These are phyloP conservation scores for Phytopythium ostracodes DNA, from an alignment of 352 stramenopile species.

Conservation along the genomic window DNA sequence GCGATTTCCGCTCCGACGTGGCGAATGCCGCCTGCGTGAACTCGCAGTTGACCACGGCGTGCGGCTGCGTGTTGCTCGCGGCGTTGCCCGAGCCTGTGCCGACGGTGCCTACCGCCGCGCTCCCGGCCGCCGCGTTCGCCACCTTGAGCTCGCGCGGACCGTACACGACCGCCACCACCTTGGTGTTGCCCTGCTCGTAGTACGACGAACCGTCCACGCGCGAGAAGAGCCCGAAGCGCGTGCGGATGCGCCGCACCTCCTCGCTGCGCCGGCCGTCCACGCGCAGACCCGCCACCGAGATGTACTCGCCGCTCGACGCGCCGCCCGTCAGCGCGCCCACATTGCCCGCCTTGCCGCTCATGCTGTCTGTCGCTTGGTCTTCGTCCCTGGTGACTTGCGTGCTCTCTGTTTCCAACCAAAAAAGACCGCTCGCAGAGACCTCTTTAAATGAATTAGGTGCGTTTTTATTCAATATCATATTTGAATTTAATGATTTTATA, in stretches of 20 bases:
- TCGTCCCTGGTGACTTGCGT: no score
- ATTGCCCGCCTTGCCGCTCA: slow-evolving; percentile 60
- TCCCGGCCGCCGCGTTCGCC: slow-evolving; percentile 23
- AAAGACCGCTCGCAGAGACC: background rate
- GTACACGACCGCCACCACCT: slow-evolving; percentile 87
- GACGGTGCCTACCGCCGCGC: slow-evolving; percentile 37
- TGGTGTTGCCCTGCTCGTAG: slow-evolving; percentile 88
- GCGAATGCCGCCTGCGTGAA: slow-evolving; percentile 87
- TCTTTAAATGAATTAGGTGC: background rate
- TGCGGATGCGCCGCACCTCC: slow-evolving; percentile 81
- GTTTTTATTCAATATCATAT: background rate
- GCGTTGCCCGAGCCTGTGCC: slow-evolving; percentile 59
- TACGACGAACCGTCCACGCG: slow-evolving; percentile 86
- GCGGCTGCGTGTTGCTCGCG: slow-evolving; percentile 63
- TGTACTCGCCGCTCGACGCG: slow-evolving; percentile 63
- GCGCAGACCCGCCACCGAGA: slow-evolving; percentile 80
- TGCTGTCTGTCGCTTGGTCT: slow-evolving; percentile 14
- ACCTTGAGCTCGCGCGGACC: slow-evolving; percentile 76
- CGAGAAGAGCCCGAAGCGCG: slow-evolving; percentile 80
- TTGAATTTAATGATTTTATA: background rate
- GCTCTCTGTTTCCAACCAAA: background rate
- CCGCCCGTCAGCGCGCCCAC: slow-evolving; percentile 50
- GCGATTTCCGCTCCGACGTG: slow-evolving; percentile 78
- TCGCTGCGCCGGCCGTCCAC: slow-evolving; percentile 80
- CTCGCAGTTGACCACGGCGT: slow-evolving; percentile 76